Conservation (phyloP, 306 rosid species). For the Vigna unguiculata region DNA sequence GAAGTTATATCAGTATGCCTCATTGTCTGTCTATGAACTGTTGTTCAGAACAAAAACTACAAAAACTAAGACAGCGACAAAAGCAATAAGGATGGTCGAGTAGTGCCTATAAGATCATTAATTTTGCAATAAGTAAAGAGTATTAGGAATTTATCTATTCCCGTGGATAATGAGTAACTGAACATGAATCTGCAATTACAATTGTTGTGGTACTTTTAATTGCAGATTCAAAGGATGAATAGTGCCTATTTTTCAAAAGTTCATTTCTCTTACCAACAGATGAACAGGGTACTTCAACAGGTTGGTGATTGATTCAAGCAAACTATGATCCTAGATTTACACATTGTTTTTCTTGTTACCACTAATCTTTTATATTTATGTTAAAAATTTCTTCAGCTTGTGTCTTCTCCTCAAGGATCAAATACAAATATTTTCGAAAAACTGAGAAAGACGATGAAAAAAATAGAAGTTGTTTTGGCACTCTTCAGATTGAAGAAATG, state of each 20-base stretch:
- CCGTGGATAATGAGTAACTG: neutral
- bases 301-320: conserved; percentile 32
- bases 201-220: conserved; percentile 14
- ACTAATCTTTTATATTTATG: conserved; percentile 10
- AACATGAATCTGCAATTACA: conserved; percentile 2
- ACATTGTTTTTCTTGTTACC: neutral
- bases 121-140: too few species aligned
- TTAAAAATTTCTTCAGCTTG: conserved; percentile 33
- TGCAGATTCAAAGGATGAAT: conserved; percentile 43
- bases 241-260: neutral
- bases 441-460: neutral
- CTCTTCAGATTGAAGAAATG: conserved; percentile 41
- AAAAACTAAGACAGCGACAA: too few species aligned
- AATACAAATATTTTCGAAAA: neutral
- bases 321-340: conserved; percentile 4
- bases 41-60: too few species aligned
- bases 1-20: too few species aligned
- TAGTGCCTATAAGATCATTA: too few species aligned
- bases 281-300: neutral
- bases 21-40: too few species aligned
- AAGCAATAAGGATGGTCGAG: too few species aligned
- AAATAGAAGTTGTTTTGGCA: neutral
- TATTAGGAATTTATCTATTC: neutral
- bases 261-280: neutral
- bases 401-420: conserved; percentile 11